These are phyloP conservation scores for Aspergillus pseudoglaucus DNA, from an alignment of 2,329 filamentous ascomycete species.

Conservation along the genomic window DNA sequence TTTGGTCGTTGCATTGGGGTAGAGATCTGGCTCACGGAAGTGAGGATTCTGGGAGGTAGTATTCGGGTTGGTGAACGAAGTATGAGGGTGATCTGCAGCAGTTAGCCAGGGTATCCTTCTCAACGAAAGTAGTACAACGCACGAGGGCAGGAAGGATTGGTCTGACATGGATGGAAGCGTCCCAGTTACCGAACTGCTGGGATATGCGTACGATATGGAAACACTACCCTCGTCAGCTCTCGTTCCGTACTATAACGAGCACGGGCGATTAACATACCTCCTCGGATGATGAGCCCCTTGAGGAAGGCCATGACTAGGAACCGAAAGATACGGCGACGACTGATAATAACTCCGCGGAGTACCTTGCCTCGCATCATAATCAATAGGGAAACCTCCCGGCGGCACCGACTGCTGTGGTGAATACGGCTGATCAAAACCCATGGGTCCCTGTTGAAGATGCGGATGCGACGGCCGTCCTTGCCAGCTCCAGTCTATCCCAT, in stretches of 20 bases:
- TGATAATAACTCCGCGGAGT: slow-evolving; percentile 18
- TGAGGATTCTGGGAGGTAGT: slow-evolving; percentile 26
- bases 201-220: slow-evolving; percentile 16
- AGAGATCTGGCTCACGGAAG: slow-evolving; percentile 22
- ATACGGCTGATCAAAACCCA: slow-evolving; percentile 21
- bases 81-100: slow-evolving; percentile 24
- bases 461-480: slow-evolving; percentile 23
- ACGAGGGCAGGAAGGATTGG: slow-evolving; percentile 19
- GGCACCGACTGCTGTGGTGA: slow-evolving; percentile 20
- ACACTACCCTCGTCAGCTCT: slow-evolving; percentile 5
- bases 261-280: slow-evolving; percentile 13
- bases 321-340: slow-evolving; percentile 14
- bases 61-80: slow-evolving; percentile 27
- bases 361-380: slow-evolving; percentile 19
- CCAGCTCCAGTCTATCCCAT: slow-evolving; percentile 24
- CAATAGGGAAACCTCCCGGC: slow-evolving; percentile 16
- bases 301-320: slow-evolving; percentile 6
- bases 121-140: slow-evolving; percentile 4
- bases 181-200: slow-evolving; percentile 13
- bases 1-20: slow-evolving; percentile 7
- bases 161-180: slow-evolving; percentile 14
- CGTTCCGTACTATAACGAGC: neutral
- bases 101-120: slow-evolving; percentile 7
- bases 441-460: slow-evolving; percentile 19
- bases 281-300: slow-evolving; percentile 11